Percentiles rank a stretch among this genome's conserved stretches.
Evolutionary conservation across 2,329 filamentous ascomycete genomes (phyloP).

Genomic region (Diaporthe vaccinii): DNA sequence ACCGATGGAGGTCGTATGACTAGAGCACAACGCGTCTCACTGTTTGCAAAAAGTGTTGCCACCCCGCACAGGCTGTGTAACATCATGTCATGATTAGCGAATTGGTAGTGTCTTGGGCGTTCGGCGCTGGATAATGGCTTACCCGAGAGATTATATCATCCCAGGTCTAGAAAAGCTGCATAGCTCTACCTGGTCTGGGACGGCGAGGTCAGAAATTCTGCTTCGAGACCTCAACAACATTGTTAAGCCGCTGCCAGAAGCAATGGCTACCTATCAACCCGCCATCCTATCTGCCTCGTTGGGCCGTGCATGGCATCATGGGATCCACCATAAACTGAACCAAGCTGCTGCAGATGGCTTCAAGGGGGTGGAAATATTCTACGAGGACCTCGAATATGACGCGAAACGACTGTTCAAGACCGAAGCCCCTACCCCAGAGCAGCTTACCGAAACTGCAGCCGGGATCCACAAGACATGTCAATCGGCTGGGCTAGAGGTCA

Average conservation of each 20-base stretch:
- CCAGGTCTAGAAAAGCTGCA: not conserved
- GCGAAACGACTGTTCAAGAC: slow-evolving; percentile 3
- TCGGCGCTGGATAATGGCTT: not conserved
- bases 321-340: not conserved
- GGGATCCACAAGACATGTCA: slow-evolving; percentile 61
- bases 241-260: not conserved
- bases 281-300: slow-evolving; percentile 4
- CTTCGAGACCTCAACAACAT: not conserved
- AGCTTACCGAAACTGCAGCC: slow-evolving; percentile 59
- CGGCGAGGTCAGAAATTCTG: not conserved
- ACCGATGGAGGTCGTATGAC: no score
- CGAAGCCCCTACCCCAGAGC: slow-evolving; percentile 51
- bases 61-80: not conserved
- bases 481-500: slow-evolving; percentile 59
- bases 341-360: slow-evolving; percentile 53
- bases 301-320: slow-evolving; percentile 20
- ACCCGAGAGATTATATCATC: not conserved
- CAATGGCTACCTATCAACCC: not conserved
- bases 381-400: slow-evolving; percentile 69
- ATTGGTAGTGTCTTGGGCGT: not conserved
- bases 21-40: no score
- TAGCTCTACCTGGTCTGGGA: not conserved
- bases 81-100: not conserved
- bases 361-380: slow-evolving; percentile 72
- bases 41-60: not conserved